Evolutionary conservation across 495 filamentous ascomycete species (phyloP).

Genomic region (Daldinia grandis): DNA sequence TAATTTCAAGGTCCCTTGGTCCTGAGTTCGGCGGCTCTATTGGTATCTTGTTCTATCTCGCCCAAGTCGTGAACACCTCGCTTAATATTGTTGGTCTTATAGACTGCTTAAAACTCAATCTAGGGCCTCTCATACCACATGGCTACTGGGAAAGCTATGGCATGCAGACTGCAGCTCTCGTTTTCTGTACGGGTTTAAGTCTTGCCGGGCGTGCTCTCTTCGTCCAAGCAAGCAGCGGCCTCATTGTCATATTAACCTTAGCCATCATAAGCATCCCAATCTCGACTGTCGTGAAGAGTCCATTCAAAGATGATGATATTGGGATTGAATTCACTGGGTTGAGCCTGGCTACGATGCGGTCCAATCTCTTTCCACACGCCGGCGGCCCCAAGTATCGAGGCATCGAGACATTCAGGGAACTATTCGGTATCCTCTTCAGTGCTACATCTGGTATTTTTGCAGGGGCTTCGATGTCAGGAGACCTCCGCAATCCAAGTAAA

Average conservation of each 20-base stretch:
- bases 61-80: slow-evolving; percentile 84
- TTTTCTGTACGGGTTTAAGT: slow-evolving; percentile 79
- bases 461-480: slow-evolving; percentile 91
- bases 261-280: slow-evolving; percentile 85
- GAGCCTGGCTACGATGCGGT: slow-evolving; percentile 70
- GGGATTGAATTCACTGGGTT: slow-evolving; percentile 81
- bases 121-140: slow-evolving; percentile 74
- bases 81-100: slow-evolving; percentile 90
- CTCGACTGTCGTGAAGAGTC: slow-evolving; percentile 70
- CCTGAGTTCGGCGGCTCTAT: slow-evolving; percentile 94
- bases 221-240: slow-evolving; percentile 78
- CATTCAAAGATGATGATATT: slow-evolving; percentile 67
- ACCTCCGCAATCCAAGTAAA: slow-evolving; percentile 83
- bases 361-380: slow-evolving; percentile 71
- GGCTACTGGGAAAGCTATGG: slow-evolving; percentile 81
- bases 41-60: slow-evolving; percentile 87
- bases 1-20: slow-evolving; percentile 86
- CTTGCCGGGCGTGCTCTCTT: slow-evolving; percentile 84
- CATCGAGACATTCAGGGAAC: slow-evolving; percentile 78
- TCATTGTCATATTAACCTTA: slow-evolving; percentile 76
- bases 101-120: slow-evolving; percentile 81
- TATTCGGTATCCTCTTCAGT: slow-evolving; percentile 89
- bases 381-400: slow-evolving; percentile 57
- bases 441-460: slow-evolving; percentile 75
- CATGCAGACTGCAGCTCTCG: slow-evolving; percentile 75